Conservation (phyloP, 2,329 filamentous ascomycete genomes). For the Neophaeococcomyces aloes region DNA sequence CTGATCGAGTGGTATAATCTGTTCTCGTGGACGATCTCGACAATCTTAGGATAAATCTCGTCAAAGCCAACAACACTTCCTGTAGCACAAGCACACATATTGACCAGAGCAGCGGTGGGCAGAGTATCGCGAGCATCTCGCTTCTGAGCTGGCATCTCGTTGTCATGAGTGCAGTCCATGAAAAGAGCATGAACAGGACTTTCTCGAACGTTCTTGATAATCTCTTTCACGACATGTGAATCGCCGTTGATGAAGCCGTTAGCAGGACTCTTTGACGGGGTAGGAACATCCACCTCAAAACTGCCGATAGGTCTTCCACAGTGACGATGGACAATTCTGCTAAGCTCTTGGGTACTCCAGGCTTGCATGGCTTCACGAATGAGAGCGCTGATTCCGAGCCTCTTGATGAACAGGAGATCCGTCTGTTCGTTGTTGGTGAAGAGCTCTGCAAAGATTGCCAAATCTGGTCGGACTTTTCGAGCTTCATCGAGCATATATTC, state of each 20-base stretch:
- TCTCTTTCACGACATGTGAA: constrained; percentile 38
- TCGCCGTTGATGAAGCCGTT: constrained; percentile 25
- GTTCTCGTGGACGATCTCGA: constrained; percentile 88
- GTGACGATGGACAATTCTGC: constrained; percentile 83
- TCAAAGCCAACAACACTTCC: constrained; percentile 98
- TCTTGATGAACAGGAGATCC: constrained; percentile 91
- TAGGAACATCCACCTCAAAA: constrained; percentile 68
- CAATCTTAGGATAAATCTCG: constrained; percentile 82
- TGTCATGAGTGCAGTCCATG: constrained; percentile 99
- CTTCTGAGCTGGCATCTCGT: constrained; percentile 91
- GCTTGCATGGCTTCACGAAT: constrained; percentile 98
- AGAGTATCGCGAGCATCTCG: constrained; percentile 87
- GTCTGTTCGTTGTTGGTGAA: constrained; percentile 93
- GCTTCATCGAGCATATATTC: constrained; percentile 92
- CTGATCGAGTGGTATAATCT: constrained; percentile 70
- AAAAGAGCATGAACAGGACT: constrained; percentile 86
- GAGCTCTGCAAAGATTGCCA: constrained; percentile 88
- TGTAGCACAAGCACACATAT: constrained; percentile 89
- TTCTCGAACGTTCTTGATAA: constrained; percentile 72
- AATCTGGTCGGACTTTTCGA: constrained; percentile 71
- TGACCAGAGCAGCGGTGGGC: constrained; percentile 84
- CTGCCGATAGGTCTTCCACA: constrained; percentile 91
- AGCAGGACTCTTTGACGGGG: constrained; percentile 23
- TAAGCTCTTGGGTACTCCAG: constrained; percentile 89
- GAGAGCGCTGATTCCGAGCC: constrained; percentile 78